These are phyloP conservation scores for Saccharomyces kudriavzevii DNA, from an alignment of 805 yeast genomes.

Conservation along the genomic window DNA sequence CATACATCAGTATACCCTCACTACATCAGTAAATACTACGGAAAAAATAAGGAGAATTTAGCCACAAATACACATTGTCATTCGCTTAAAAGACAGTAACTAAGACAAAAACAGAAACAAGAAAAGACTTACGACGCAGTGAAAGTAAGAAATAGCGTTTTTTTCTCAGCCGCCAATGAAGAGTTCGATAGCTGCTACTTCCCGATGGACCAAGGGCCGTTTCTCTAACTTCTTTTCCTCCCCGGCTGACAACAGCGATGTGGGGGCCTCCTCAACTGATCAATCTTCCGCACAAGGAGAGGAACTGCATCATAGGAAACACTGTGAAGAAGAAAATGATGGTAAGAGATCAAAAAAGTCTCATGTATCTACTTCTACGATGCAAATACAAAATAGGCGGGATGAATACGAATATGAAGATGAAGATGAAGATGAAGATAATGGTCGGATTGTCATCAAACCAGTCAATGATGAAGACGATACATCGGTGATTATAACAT, in stretches of 20 bases:
- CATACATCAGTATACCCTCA: not conserved
- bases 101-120: not conserved
- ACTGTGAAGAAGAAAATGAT: not conserved
- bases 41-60: not conserved
- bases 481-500: constrained; percentile 39
- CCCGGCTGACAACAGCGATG: not conserved
- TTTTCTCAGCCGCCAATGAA: not conserved
- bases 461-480: constrained; percentile 44
- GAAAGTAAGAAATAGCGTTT: not conserved
- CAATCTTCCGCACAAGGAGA: not conserved
- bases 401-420: constrained; percentile 7
- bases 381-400: not conserved
- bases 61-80: not conserved
- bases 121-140: not conserved
- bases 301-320: not conserved
- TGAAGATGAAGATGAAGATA: constrained; percentile 8
- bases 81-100: not conserved
- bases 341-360: not conserved
- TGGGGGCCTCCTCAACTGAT: not conserved
- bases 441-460: constrained; percentile 21
- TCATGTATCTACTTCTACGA: not conserved
- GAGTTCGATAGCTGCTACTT: not conserved
- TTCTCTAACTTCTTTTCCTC: not conserved
- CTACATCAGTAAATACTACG: too few species aligned
- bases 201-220: not conserved